Evolutionary conservation across 2,329 filamentous ascomycete species (phyloP).

Genomic region (Neonectria sp.): DNA sequence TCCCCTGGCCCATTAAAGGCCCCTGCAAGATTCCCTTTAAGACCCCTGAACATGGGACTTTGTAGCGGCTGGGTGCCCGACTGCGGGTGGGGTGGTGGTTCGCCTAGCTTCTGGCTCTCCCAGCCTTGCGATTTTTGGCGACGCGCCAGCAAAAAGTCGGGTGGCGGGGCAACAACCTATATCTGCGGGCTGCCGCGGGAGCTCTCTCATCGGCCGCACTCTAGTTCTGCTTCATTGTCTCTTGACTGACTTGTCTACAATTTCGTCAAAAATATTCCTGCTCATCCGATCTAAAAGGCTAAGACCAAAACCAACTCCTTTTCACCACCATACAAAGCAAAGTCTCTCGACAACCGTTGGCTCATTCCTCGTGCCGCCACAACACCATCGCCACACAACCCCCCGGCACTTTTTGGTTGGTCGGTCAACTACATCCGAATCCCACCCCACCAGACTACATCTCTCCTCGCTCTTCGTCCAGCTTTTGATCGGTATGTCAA

Average conservation of each 20-base stretch:
- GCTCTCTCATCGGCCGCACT: conserved; percentile 28
- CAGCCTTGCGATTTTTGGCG: conserved; percentile 53
- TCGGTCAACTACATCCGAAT: conserved; percentile 26
- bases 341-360: neutral
- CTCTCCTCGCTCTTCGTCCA: conserved; percentile 16
- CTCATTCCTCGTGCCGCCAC: neutral
- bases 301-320: neutral
- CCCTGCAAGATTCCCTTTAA: conserved; percentile 15
- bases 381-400: conserved; percentile 4
- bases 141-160: conserved; percentile 50
- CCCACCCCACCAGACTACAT: conserved; percentile 16
- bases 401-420: conserved; percentile 16
- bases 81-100: conserved; percentile 1
- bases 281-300: neutral
- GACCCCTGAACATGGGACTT: conserved; percentile 20
- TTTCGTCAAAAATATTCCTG: neutral
- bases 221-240: conserved; percentile 30
- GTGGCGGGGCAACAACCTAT: conserved; percentile 67
- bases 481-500: conserved; percentile 17
- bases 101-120: conserved; percentile 28
- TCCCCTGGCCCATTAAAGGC: conserved; percentile 10
- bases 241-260: neutral
- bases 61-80: conserved; percentile 21
- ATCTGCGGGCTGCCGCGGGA: conserved; percentile 42
- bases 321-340: neutral